Evolutionary conservation across 2,329 filamentous ascomycete species (phyloP).

Genomic region (Alternaria incomplexa): DNA sequence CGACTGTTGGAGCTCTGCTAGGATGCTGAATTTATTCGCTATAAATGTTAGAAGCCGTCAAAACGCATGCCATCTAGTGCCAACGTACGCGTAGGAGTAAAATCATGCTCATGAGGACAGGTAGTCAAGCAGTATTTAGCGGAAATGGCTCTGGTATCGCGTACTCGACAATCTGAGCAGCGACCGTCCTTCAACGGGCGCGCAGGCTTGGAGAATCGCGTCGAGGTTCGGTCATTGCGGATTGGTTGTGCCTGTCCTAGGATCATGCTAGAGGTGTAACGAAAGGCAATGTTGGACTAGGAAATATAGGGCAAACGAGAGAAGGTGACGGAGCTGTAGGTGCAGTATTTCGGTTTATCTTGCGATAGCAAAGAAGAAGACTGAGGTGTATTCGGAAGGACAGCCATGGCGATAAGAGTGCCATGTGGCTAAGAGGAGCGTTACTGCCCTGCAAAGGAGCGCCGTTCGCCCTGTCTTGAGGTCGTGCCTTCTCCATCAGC

Average conservation of each 20-base stretch:
- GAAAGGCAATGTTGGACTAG: conserved; percentile 14
- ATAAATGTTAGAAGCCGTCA: neutral
- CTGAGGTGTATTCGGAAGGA: neutral
- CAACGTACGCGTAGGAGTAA: conserved; percentile 29
- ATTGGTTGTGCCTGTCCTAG: conserved; percentile 14
- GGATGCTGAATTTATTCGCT: conserved; percentile 41
- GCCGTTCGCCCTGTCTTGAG: neutral
- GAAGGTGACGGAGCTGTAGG: conserved; percentile 12
- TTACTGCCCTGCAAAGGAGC: neutral
- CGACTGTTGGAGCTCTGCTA: conserved; percentile 28
- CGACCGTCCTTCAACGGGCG: conserved; percentile 11
- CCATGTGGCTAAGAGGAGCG: neutral
- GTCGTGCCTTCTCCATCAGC: neutral
- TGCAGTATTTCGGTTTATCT: neutral
- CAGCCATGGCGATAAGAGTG: neutral
- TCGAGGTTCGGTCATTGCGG: conserved; percentile 12
- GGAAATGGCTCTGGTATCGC: neutral
- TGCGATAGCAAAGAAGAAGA: neutral
- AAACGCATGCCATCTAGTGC: neutral
- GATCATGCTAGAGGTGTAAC: conserved; percentile 19
- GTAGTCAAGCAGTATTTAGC: conserved; percentile 8
- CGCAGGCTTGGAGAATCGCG: conserved; percentile 6
- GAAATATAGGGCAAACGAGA: conserved; percentile 9
- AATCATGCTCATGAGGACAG: conserved; percentile 24
- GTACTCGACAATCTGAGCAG: conserved; percentile 17